Evolutionary conservation across 345 rosid species (phyloP).

Genomic region (Eucalyptus cladocalyx): DNA sequence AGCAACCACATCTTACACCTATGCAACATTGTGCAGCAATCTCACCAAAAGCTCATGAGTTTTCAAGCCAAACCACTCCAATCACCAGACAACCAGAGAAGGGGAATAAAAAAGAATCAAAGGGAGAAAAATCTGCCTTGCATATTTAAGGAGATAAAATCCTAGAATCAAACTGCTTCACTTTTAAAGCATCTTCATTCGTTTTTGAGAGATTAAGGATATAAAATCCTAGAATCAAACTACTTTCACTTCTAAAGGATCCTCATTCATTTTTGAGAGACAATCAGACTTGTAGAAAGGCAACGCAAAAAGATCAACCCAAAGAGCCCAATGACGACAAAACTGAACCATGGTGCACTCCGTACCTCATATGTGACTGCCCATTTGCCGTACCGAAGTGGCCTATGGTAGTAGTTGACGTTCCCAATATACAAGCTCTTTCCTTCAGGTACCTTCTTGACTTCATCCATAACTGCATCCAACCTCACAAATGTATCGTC

Average conservation of each 20-base stretch:
- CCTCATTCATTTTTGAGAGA: not conserved
- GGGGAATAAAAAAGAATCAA: not conserved
- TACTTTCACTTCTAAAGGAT: not conserved
- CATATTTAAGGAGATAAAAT: not conserved
- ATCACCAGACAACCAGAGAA: not conserved
- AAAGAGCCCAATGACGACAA: not conserved
- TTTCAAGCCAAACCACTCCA: not conserved
- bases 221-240: not conserved
- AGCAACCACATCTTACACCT: not conserved
- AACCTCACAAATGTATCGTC: constrained; percentile 89
- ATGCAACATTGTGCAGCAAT: not conserved
- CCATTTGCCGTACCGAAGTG: constrained; percentile 93
- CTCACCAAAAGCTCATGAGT: not conserved
- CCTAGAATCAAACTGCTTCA: not conserved
- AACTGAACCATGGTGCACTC: not conserved
- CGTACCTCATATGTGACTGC: constrained; percentile 92
- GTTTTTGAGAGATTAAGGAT: not conserved
- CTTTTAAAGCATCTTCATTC: not conserved
- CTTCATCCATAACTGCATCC: constrained; percentile 59
- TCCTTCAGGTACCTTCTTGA: constrained; percentile 40
- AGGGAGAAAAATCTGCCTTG: not conserved
- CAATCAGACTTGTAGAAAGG: not conserved
- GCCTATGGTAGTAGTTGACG: constrained; percentile 80
- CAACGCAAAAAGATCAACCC: not conserved
- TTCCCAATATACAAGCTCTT: constrained; percentile 78